phyloP scores from a whole-genome alignment of 129 eudicot genomes.

The Flaveria sonorensis region DNA sequence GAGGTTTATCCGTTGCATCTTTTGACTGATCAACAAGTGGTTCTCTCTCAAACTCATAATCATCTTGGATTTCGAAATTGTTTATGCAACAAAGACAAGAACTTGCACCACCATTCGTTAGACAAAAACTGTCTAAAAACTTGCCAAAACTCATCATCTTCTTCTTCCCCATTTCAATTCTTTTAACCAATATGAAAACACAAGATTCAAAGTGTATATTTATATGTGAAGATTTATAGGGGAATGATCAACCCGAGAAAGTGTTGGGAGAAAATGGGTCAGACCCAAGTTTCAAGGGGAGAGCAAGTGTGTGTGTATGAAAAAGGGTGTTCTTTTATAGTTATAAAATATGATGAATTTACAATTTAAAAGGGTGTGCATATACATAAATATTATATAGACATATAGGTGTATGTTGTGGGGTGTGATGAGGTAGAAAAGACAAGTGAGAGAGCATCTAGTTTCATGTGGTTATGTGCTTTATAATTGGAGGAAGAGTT shows the following conservation, averaged over 20 bases:
- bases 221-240: slow-evolving; percentile 25
- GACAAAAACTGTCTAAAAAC: slow-evolving; percentile 62
- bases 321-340: slow-evolving; percentile 30
- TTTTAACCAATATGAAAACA: slow-evolving; percentile 26
- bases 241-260: slow-evolving; percentile 31
- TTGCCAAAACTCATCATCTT: slow-evolving; percentile 56
- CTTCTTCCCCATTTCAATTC: slow-evolving; percentile 56
- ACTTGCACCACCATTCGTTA: slow-evolving; percentile 51
- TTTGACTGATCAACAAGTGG: slow-evolving; percentile 62
- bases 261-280: slow-evolving; percentile 34
- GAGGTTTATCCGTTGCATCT: slow-evolving; percentile 65
- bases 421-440: slow-evolving; percentile 42
- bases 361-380: background rate
- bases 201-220: slow-evolving; percentile 32
- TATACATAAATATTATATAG: background rate
- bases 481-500: slow-evolving; percentile 31
- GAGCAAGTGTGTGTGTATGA: slow-evolving; percentile 27
- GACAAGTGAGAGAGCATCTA: slow-evolving; percentile 45
- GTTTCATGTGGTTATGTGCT: slow-evolving; percentile 43
- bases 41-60: slow-evolving; percentile 55
- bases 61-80: slow-evolving; percentile 36
- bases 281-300: slow-evolving; percentile 39
- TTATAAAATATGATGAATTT: slow-evolving; percentile 23
- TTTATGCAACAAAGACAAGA: slow-evolving; percentile 76
- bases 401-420: slow-evolving; percentile 24